Conservation (phyloP, 2,329 filamentous ascomycete species). For the Colletotrichum eremochloae region DNA sequence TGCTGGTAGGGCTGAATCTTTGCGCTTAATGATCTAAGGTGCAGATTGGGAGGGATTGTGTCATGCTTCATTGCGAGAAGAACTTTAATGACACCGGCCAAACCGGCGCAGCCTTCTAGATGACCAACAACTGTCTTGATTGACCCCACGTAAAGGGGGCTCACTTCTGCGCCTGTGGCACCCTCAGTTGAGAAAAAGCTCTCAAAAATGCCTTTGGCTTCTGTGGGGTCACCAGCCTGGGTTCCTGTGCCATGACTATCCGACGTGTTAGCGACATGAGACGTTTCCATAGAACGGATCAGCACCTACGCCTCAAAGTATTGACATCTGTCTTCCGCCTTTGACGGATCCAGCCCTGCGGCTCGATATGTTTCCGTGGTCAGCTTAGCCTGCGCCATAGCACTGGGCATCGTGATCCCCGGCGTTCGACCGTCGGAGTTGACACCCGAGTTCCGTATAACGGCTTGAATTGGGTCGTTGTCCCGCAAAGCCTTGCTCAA, state of each 20-base stretch:
- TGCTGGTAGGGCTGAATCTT: constrained; percentile 19
- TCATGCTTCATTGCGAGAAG: constrained; percentile 18
- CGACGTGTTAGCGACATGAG: background rate
- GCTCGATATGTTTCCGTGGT: constrained; percentile 49
- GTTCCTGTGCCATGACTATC: constrained; percentile 59
- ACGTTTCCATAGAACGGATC: background rate
- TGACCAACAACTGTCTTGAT: constrained; percentile 49
- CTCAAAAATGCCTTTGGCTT: constrained; percentile 56
- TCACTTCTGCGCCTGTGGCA: background rate
- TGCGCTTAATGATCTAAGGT: constrained; percentile 42
- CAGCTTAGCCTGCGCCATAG: constrained; percentile 52
- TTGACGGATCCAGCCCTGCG: constrained; percentile 47
- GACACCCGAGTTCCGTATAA: constrained; percentile 51
- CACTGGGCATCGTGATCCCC: constrained; percentile 58
- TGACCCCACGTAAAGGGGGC: constrained; percentile 45
- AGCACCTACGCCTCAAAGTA: constrained; percentile 59
- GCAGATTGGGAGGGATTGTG: constrained; percentile 24
- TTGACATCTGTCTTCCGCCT: constrained; percentile 44
- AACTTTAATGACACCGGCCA: constrained; percentile 33
- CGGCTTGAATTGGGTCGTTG: constrained; percentile 53
- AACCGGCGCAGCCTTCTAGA: constrained; percentile 43
- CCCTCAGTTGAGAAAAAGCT: constrained; percentile 35
- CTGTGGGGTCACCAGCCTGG: constrained; percentile 59
- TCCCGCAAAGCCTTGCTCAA: constrained; percentile 59
- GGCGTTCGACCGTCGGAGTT: constrained; percentile 59